Evolutionary conservation across 805 yeast species (phyloP), one percentile per base, ranked within the genome.

Genomic region (Ogataea pilisensis): DNA sequence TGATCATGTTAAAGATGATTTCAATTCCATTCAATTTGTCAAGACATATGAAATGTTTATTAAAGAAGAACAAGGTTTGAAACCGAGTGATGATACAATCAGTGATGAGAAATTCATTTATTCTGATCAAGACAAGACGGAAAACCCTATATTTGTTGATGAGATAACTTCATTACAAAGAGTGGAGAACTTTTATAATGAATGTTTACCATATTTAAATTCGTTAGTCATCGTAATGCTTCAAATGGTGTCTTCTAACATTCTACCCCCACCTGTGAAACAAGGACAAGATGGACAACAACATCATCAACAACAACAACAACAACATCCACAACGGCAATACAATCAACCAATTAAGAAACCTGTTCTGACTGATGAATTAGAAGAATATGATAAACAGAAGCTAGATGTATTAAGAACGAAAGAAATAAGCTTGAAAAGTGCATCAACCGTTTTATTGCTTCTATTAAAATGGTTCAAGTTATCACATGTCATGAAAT

Each of bases 391-490:
- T 28, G 61, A 57, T 8, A 60, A 50, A 26, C 73, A 66, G 41
- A 71, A 72, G 45, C 62, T 79, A 17, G 89, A 82, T 49, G 65
- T 79, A 2, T 45, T 69, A 5, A 70, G 82, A 46, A 66, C 76
- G n/a, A 82, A 81, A 48, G 91, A 85, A 50, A 63, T 77, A 3
- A 66, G 81, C 1, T 53, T 82, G 38, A 83, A 80, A 49, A 75
- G 82, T 4, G 65, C 82, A 2, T 67, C 82, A 0, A 75, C 76
- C 2, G 71, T 79, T 1, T 41, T 87, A 1, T 50, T 65, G 9
- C 51, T 76, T 17, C 55, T 93, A 17, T 57, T 82, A 26, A 75
- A 73, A 51, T 90, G 97, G 96, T 82, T 86, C 58, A 85, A 85
- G 55, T 59, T 73, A 8, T 82, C 78, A 34, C 96, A 93, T 58